Evolutionary conservation across 1,284 basidiomycete genomes (phyloP).

Genomic region (Apiotrichum porosum): DNA sequence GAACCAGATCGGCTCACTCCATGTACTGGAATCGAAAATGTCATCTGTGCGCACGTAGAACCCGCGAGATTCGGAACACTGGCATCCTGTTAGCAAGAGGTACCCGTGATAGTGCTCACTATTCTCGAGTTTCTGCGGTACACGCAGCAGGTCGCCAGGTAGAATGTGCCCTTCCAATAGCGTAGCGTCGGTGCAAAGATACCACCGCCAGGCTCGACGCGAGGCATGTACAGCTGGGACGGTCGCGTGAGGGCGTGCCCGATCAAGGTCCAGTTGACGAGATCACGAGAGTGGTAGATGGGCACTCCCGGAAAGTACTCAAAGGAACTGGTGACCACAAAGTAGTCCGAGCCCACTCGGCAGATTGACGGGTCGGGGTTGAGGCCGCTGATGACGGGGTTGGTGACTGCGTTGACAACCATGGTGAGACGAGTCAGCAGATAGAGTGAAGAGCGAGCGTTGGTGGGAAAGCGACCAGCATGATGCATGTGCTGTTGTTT

Average conservation of each 20-base stretch:
- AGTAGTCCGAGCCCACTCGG: slow-evolving; percentile 15
- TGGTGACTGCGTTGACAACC: no score
- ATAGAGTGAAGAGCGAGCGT: no score
- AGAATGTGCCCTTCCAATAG: slow-evolving; percentile 22
- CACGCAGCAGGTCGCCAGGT: slow-evolving; percentile 18
- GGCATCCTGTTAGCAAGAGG: no score
- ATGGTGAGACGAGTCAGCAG: no score
- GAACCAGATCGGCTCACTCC: slow-evolving; percentile 24
- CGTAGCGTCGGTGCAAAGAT: slow-evolving; percentile 29
- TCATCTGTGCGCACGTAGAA: slow-evolving; percentile 30
- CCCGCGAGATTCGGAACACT: no score
- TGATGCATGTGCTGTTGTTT: no score
- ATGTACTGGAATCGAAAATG: slow-evolving; percentile 20
- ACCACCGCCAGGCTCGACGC: slow-evolving; percentile 18
- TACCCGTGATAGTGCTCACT: no score
- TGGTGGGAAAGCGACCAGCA: no score
- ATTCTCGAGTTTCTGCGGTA: background rate
- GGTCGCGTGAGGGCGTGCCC: slow-evolving; percentile 25
- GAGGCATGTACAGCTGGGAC: slow-evolving; percentile 24
- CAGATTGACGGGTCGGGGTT: slow-evolving; percentile 25
- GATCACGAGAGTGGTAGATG: slow-evolving; percentile 25
- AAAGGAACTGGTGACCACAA: slow-evolving; percentile 24
- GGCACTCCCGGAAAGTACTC: slow-evolving; percentile 32
- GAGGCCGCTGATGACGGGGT: slow-evolving; percentile 23
- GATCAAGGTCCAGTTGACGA: slow-evolving; percentile 28